Conservation (phyloP, 768 basidiomycete species). For the Epithele typhae region DNA sequence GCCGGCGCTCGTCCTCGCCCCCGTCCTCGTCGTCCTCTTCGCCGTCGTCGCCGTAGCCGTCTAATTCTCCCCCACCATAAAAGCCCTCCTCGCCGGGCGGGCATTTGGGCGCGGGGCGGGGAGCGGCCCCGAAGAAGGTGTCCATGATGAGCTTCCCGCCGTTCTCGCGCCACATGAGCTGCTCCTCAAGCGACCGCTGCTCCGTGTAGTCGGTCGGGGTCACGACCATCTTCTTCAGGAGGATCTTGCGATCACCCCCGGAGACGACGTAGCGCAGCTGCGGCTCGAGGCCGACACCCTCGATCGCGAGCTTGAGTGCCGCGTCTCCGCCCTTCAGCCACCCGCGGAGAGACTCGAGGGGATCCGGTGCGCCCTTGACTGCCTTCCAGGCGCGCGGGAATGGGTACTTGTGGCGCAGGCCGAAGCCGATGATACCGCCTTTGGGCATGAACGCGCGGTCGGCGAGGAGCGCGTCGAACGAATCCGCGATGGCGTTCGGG, state of each 20-base stretch:
- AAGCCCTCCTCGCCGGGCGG: no score
- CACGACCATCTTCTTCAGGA: background rate
- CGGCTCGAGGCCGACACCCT: background rate
- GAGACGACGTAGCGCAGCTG: background rate
- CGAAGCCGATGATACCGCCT: conserved; percentile 39
- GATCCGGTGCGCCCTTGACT: background rate
- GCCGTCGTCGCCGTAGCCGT: background rate
- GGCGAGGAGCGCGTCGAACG: conserved; percentile 26
- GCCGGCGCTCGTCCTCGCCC: background rate
- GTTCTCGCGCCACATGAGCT: no score
- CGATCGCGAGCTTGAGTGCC: background rate
- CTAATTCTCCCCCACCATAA: no score
- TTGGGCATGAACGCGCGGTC: conserved; percentile 32
- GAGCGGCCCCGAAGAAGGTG: no score
- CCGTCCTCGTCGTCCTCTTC: background rate
- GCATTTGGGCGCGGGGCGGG: no score
- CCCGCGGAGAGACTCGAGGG: background rate
- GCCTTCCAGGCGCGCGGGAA: background rate
- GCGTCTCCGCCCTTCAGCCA: background rate
- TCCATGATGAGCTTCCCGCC: no score
- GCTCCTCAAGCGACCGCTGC: no score
- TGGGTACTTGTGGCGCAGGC: conserved; percentile 35
- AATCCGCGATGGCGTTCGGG: conserved; percentile 6
- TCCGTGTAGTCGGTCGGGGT: no score
- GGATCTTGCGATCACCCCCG: background rate